Evolutionary conservation across 345 rosid species (phyloP).

Genomic region (Passiflora organensis): DNA sequence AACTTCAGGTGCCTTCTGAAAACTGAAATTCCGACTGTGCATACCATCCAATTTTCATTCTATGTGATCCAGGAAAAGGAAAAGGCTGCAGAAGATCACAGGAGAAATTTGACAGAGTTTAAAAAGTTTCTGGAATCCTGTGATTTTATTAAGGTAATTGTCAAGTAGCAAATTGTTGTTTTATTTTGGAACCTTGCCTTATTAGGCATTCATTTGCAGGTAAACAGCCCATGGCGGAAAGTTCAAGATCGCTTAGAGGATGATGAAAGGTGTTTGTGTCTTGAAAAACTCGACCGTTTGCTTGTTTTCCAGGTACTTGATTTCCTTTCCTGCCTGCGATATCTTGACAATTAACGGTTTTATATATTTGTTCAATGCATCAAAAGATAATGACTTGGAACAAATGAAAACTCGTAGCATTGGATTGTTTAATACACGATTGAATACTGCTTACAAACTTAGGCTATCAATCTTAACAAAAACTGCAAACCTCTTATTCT

Average conservation of each 20-base stretch:
- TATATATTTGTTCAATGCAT: no score
- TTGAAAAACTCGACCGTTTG: conserved; percentile 87
- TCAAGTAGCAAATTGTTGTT: background rate
- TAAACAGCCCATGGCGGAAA: conserved; percentile 84
- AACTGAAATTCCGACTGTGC: background rate
- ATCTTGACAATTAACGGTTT: background rate
- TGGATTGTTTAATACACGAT: no score
- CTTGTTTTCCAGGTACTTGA: conserved; percentile 61
- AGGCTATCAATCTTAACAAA: no score
- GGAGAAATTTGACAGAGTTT: conserved; percentile 54
- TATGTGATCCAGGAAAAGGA: conserved; percentile 63
- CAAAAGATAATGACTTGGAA: no score
- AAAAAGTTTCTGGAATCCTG: conserved; percentile 77
- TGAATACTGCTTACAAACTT: no score
- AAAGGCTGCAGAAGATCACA: conserved; percentile 77
- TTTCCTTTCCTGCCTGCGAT: background rate
- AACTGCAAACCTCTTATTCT: no score
- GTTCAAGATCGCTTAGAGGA: conserved; percentile 85
- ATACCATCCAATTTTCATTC: background rate
- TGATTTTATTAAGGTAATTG: conserved; percentile 81
- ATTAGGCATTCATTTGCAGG: conserved; percentile 44
- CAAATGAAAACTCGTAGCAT: no score
- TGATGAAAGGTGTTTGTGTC: conserved; percentile 81
- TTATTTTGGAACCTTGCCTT: conserved; percentile 15
- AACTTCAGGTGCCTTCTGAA: background rate